phyloP scores from a whole-genome alignment of 2,329 filamentous ascomycete genomes.

The Apiospora kogelbergensis region DNA sequence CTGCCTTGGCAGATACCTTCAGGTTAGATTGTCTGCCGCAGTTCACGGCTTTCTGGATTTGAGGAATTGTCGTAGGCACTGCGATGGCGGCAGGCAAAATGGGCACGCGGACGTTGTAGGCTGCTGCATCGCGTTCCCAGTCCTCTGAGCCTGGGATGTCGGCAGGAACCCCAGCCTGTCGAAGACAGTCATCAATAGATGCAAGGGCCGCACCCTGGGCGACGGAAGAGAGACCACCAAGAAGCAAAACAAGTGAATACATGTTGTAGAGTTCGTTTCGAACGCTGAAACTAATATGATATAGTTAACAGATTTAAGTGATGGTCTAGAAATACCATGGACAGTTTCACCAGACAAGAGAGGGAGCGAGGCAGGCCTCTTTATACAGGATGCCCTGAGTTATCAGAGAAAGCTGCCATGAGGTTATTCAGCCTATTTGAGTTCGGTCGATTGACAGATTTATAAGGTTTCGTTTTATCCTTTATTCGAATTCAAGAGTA shows the following conservation, averaged over 20 bases:
- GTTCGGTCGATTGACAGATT: too few relatives aligned
- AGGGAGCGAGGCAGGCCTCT: too few relatives aligned
- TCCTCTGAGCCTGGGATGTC: constrained; percentile 28
- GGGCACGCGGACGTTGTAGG: constrained; percentile 29
- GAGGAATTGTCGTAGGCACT: constrained; percentile 38
- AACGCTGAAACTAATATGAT: too few relatives aligned
- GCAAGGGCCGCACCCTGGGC: neutral
- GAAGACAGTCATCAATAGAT: constrained; percentile 22
- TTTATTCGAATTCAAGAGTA: too few relatives aligned
- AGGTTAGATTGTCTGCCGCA: constrained; percentile 39
- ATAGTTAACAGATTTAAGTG: too few relatives aligned
- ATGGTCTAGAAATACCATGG: too few relatives aligned
- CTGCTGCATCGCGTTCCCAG: constrained; percentile 27
- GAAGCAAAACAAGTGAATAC: neutral
- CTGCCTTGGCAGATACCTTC: constrained; percentile 45
- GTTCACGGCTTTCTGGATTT: constrained; percentile 42
- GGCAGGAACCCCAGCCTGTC: constrained; percentile 19
- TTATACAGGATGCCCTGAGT: too few relatives aligned
- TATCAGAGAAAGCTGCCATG: too few relatives aligned
- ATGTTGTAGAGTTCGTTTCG: too few relatives aligned
- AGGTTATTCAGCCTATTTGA: too few relatives aligned
- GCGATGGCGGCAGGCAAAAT: constrained; percentile 40
- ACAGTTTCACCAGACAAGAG: too few relatives aligned
- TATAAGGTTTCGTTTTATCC: too few relatives aligned
- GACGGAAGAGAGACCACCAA: neutral